Evolutionary conservation across 1,284 basidiomycete species (phyloP).

Genomic region (Anthracocystis setariae): DNA sequence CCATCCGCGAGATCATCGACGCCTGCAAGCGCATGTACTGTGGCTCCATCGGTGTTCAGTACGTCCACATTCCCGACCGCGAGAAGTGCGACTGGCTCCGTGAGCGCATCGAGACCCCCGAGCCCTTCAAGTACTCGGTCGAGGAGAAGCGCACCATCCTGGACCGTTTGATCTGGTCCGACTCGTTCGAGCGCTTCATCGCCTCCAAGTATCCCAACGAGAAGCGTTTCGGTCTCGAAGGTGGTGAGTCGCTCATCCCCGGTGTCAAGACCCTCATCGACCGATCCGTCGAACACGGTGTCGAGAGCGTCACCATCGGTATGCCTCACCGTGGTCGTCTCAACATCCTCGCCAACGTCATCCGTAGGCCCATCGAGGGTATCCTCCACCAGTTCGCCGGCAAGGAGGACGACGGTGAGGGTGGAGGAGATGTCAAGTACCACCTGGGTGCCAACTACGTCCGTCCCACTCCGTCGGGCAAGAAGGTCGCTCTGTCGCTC

Average conservation of each 20-base stretch:
- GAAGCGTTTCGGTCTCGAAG: constrained; percentile 99
- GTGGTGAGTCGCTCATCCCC: constrained; percentile 95
- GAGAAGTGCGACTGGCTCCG: constrained; percentile 99
- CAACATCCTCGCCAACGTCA: constrained; percentile 97
- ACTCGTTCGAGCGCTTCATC: constrained; percentile 98
- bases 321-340: constrained; percentile 99
- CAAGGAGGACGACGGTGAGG: constrained; percentile 64
- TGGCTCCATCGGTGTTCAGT: constrained; percentile 93
- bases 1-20: constrained; percentile 90
- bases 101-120: constrained; percentile 92
- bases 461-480: constrained; percentile 95
- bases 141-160: constrained; percentile 99
- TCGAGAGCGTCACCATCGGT: constrained; percentile 95
- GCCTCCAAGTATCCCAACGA: constrained; percentile 99
- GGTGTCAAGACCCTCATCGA: constrained; percentile 99
- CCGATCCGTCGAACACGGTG: constrained; percentile 93
- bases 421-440: constrained; percentile 98
- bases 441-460: constrained; percentile 98
- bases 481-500: constrained; percentile 95
- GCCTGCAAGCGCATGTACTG: constrained; percentile 94
- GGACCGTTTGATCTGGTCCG: constrained; percentile 99
- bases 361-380: constrained; percentile 96
- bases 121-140: constrained; percentile 97
- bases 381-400: constrained; percentile 96
- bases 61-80: constrained; percentile 97